phyloP scores from a whole-genome alignment of 139 green algal genomes.

The Zygnema circumcarinatum region DNA sequence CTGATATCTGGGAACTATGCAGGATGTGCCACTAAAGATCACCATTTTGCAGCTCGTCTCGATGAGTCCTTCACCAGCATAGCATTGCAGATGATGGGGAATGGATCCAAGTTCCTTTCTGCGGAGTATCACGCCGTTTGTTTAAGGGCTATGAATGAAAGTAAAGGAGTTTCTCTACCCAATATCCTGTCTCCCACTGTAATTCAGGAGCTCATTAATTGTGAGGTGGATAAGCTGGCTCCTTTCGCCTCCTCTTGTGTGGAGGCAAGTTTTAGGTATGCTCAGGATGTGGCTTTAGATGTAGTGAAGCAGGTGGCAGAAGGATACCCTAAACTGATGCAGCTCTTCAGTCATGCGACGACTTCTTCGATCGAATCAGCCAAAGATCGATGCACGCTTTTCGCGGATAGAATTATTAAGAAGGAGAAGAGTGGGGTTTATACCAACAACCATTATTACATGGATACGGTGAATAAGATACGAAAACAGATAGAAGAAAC shows the following conservation, averaged over 20 bases:
- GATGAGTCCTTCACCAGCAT: slow-evolving; percentile 29
- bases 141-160: slow-evolving; percentile 9
- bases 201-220: slow-evolving; percentile 28
- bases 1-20: slow-evolving; percentile 19
- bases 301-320: background rate
- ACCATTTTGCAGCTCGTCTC: slow-evolving; percentile 41
- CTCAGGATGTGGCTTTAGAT: background rate
- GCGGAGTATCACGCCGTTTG: slow-evolving; percentile 12
- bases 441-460: slow-evolving; percentile 29
- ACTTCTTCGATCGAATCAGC: background rate
- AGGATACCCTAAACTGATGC: slow-evolving; percentile 32
- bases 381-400: background rate
- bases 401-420: background rate
- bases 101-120: slow-evolving; percentile 16
- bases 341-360: background rate
- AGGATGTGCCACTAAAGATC: background rate
- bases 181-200: slow-evolving; percentile 15
- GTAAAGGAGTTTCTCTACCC: slow-evolving; percentile 24
- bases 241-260: background rate
- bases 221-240: slow-evolving; percentile 17
- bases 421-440: slow-evolving; percentile 31
- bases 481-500: slow-evolving; percentile 2
- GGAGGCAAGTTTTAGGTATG: slow-evolving; percentile 16
- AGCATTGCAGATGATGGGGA: background rate
- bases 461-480: slow-evolving; percentile 31